A percentile compares a stretch with the other conserved stretches of the same genome.
phyloP scores from a whole-genome alignment of 2,329 filamentous ascomycete genomes.

The Aureobasidium leucospermi region DNA sequence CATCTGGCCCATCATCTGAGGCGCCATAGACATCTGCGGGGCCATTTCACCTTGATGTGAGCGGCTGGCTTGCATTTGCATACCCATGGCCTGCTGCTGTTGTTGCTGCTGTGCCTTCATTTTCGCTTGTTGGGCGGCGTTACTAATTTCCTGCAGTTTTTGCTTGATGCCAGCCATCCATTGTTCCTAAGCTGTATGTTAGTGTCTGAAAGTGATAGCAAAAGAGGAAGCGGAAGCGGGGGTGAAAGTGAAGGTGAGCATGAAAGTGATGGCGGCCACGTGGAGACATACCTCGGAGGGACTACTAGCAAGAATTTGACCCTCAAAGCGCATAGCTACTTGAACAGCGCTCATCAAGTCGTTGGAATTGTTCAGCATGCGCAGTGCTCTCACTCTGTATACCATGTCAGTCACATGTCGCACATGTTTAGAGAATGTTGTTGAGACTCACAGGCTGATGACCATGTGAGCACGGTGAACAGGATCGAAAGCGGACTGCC shows the following conservation, averaged over 20 bases:
- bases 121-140: conserved; percentile 4
- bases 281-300: conserved; percentile 9
- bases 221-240: background rate
- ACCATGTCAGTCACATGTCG: background rate
- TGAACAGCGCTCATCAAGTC: conserved; percentile 8
- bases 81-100: conserved; percentile 21
- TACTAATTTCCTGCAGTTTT: conserved; percentile 16
- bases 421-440: background rate
- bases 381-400: conserved; percentile 15
- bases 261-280: background rate
- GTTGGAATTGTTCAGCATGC: conserved; percentile 9
- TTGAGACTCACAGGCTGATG: conserved; percentile 27
- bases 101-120: conserved; percentile 14
- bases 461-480: conserved; percentile 23
- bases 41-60: conserved; percentile 37
- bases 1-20: conserved; percentile 46
- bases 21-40: conserved; percentile 39
- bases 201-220: background rate
- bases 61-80: conserved; percentile 26
- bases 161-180: conserved; percentile 14
- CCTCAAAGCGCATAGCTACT: conserved; percentile 15
- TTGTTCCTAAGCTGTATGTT: conserved; percentile 11
- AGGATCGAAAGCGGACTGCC: conserved; percentile 27
- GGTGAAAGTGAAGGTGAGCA: too few species aligned
- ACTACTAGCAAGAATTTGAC: conserved; percentile 7